These are phyloP conservation scores for Nidularia pulvinata DNA, from an alignment of 768 basidiomycete genomes.

Conservation along the genomic window DNA sequence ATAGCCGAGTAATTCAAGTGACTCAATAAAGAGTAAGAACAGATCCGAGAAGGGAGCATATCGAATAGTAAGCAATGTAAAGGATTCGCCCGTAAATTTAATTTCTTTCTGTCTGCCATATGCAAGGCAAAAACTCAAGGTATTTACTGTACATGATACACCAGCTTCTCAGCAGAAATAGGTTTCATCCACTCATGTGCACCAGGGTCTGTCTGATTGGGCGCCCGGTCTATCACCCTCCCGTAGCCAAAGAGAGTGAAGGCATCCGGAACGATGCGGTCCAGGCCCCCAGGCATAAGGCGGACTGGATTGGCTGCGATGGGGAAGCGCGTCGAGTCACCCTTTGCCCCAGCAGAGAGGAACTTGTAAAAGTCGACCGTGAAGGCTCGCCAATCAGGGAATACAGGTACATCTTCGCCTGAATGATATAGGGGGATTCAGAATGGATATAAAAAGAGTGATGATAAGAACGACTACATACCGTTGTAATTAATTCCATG, in stretches of 20 bases:
- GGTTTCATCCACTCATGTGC: slow-evolving; percentile 18
- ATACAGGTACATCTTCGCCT: slow-evolving; percentile 19
- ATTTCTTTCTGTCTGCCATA: too few relatives aligned
- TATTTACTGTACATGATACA: slow-evolving; percentile 13
- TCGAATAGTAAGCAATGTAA: too few relatives aligned
- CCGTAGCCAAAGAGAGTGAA: slow-evolving; percentile 24
- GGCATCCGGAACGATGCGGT: slow-evolving; percentile 18
- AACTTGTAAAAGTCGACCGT: slow-evolving; percentile 27
- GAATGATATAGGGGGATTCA: background rate
- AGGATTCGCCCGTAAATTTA: too few relatives aligned
- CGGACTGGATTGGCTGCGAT: slow-evolving; percentile 22
- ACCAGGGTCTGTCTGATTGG: background rate
- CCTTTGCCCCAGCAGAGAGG: slow-evolving; percentile 15
- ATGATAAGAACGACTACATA: slow-evolving; percentile 2
- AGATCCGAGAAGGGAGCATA: too few relatives aligned
- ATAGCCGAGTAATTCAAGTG: too few relatives aligned
- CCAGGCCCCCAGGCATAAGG: slow-evolving; percentile 28
- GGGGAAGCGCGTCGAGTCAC: slow-evolving; percentile 14
- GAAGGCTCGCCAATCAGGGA: slow-evolving; percentile 19
- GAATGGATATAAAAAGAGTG: background rate
- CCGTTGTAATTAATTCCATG: slow-evolving; percentile 26
- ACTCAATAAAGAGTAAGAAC: too few relatives aligned
- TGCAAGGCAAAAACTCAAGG: too few relatives aligned
- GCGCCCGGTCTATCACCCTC: slow-evolving; percentile 18
- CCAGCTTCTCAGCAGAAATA: slow-evolving; percentile 28